Conservation (phyloP, 192 early-diverging fungal species). For the Rhizophlyctis rosea region DNA sequence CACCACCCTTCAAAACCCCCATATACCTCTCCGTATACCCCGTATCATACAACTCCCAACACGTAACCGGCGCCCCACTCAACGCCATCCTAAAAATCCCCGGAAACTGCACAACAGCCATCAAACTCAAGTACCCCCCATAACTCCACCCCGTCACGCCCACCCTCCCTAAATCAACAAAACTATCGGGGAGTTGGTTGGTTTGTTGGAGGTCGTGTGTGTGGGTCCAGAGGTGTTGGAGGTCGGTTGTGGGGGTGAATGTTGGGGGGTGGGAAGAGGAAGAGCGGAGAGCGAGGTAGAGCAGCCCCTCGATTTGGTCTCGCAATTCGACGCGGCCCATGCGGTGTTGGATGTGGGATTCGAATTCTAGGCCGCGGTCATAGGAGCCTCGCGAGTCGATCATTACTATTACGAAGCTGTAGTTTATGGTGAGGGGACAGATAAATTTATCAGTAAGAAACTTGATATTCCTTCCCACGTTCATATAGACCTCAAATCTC, state of each 20-base stretch:
- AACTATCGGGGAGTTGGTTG: no score
- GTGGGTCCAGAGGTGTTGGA: no score
- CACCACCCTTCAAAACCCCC: slow-evolving; percentile 48
- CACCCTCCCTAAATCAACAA: slow-evolving; percentile 60
- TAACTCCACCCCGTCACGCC: slow-evolving; percentile 75
- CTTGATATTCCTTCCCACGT: not conserved
- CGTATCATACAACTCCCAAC: slow-evolving; percentile 71
- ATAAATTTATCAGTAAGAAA: not conserved
- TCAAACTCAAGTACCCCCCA: slow-evolving; percentile 67
- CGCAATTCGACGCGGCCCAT: slow-evolving; percentile 61
- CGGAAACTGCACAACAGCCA: slow-evolving; percentile 59
- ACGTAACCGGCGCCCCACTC: slow-evolving; percentile 67
- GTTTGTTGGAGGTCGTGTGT: no score
- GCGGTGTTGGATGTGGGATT: slow-evolving; percentile 45
- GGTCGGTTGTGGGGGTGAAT: no score
- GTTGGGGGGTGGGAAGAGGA: no score
- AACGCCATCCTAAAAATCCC: slow-evolving; percentile 55
- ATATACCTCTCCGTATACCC: slow-evolving; percentile 75
- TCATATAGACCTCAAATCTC: no score
- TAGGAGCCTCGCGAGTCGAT: slow-evolving; percentile 68
- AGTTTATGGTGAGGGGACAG: slow-evolving; percentile 36
- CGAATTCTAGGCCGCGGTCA: slow-evolving; percentile 62
- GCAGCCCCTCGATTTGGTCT: slow-evolving; percentile 62
- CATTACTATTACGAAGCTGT: slow-evolving; percentile 57
- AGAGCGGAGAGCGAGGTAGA: slow-evolving; percentile 14